These are phyloP conservation scores for Andrographis paniculata DNA, from an alignment of 305 asterid species.

Conservation along the genomic window DNA sequence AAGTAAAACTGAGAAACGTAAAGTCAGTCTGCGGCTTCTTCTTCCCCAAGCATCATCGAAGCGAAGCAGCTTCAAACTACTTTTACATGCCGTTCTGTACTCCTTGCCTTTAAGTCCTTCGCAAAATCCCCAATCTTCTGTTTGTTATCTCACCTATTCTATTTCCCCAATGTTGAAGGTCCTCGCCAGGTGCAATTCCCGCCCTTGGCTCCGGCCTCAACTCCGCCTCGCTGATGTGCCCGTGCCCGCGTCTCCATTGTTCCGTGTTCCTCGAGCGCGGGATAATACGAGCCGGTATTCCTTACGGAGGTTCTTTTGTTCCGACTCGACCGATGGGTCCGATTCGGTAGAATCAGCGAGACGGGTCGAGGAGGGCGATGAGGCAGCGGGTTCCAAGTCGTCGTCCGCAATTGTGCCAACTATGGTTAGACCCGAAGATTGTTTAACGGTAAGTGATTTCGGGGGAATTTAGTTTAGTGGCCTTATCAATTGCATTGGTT, in stretches of 20 bases:
- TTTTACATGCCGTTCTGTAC: conserved; percentile 34
- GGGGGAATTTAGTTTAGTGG: conserved; percentile 3
- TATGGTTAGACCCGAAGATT: conserved; percentile 78
- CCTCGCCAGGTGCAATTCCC: conserved; percentile 49
- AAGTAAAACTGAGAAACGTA: no score
- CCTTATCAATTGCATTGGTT: background rate
- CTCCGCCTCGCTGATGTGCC: conserved; percentile 30
- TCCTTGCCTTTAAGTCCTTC: conserved; percentile 15
- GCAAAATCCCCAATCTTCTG: conserved; percentile 7
- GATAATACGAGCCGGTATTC: conserved; percentile 28
- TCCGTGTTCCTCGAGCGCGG: conserved; percentile 34
- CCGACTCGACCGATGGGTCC: conserved; percentile 60
- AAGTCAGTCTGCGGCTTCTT: conserved; percentile 17
- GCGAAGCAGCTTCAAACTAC: conserved; percentile 10
- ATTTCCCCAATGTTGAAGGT: conserved; percentile 63
- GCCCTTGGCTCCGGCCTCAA: conserved; percentile 29
- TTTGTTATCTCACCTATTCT: conserved; percentile 8
- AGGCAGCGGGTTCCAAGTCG: conserved; percentile 46
- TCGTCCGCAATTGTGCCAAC: conserved; percentile 75
- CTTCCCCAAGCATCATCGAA: conserved; percentile 42
- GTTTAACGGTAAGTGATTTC: conserved; percentile 50
- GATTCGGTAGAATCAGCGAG: conserved; percentile 33
- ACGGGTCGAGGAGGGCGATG: conserved; percentile 33
- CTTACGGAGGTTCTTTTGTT: conserved; percentile 63
- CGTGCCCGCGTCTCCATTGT: conserved; percentile 47